Evolutionary conservation across 2,329 filamentous ascomycete genomes (phyloP), one percentile per base, ranked within the genome.

Genomic region (Neonectria neomacrospora): DNA sequence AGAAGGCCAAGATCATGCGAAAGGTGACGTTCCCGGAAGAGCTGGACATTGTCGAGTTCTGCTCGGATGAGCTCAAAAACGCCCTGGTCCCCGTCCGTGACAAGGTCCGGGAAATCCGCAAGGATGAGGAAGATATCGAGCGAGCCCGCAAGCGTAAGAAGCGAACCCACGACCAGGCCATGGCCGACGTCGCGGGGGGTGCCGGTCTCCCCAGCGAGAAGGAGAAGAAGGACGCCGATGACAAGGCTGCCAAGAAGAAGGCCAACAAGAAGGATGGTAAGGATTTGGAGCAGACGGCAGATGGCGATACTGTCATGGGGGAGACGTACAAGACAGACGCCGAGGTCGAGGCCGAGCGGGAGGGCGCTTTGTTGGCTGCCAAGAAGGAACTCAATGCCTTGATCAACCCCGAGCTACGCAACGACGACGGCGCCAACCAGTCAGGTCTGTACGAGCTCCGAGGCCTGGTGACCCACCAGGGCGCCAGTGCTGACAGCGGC

Each of bases 1-100:
- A 98, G 84, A 99, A 99, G 85, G 94, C 95, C 70, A 99, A 99
- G 86, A 99, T 99, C 73, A 95, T 99, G 92, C 92, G 94, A 77
- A 99, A 98, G 81, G 96, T 99, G 61, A 95, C 93, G 0, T 99
- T 99, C 77, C 95, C 95, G 7, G 90, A 92, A 54, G 96, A 99
- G 79, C 83, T 99, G 34, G 96, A 99, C 74, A 89, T 93, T 41
- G 90, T 97, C 22, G 96, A 99, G 76, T 97, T 97, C 80, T 99
- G 96, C 79, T 95, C 94, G 12, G 94, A 98, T 26, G 91, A 96
- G 56, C 84, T 99, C 66, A 91, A 89, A 78, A 90, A 90, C 75
- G 88, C 91, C 71, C 85, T 99, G 47, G 83, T 97, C 50, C 96
- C 96, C 1, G 91, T 99, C n/a, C 89, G 96, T 63, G 96, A 99